phyloP scores from a whole-genome alignment of 164 flowering plant species.

The Taxillus chinensis region DNA sequence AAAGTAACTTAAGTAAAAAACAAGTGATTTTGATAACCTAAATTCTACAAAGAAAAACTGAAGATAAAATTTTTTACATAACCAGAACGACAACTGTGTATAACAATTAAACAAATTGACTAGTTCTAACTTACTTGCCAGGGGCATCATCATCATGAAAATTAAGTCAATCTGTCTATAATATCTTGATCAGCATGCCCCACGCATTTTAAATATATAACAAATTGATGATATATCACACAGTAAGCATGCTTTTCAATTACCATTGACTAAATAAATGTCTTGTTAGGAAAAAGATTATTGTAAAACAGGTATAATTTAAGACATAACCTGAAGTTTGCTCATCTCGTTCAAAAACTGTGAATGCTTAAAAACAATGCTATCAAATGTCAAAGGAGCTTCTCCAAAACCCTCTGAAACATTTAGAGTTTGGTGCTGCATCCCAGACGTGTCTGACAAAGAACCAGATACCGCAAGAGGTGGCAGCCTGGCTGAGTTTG shows the following conservation, averaged over 20 bases:
- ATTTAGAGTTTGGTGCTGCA: constrained; percentile 46
- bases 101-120: too few relatives aligned
- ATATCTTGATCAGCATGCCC: too few relatives aligned
- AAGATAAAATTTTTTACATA: not conserved
- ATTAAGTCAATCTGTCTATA: too few relatives aligned
- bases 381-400: constrained; percentile 59
- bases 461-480: constrained; percentile 46
- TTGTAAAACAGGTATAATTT: not conserved
- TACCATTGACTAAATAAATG: too few relatives aligned
- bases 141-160: too few relatives aligned
- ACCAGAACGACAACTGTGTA: too few relatives aligned
- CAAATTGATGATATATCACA: too few relatives aligned
- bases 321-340: constrained; percentile 66
- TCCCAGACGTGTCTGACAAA: constrained; percentile 44
- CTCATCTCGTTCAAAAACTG: constrained; percentile 74
- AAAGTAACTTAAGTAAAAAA: not conserved
- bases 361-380: constrained; percentile 64
- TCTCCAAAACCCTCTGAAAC: constrained; percentile 51
- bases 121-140: too few relatives aligned
- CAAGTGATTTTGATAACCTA: not conserved
- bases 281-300: too few relatives aligned
- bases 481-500: constrained; percentile 81
- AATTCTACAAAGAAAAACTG: not conserved
- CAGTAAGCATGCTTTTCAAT: too few relatives aligned
- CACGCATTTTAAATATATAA: too few relatives aligned